phyloP scores from a whole-genome alignment of 2,329 filamentous ascomycete species.

The Seiridium cupressi region DNA sequence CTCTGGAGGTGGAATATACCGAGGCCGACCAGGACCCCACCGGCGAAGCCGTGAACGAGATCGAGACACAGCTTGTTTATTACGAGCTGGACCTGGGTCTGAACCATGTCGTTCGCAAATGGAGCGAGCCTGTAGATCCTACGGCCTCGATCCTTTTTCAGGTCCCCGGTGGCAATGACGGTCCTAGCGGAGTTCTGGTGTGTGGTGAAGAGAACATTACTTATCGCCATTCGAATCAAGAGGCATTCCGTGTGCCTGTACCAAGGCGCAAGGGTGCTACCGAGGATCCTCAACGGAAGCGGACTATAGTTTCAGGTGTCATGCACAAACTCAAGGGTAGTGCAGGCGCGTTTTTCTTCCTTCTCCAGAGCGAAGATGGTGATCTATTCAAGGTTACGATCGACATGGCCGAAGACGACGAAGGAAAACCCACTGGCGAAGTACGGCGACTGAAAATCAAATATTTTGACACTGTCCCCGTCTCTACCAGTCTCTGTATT shows the following conservation, averaged over 20 bases:
- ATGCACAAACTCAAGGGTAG: conserved; percentile 91
- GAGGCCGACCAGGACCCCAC: conserved; percentile 89
- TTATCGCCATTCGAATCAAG: conserved; percentile 94
- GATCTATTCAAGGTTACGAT: conserved; percentile 96
- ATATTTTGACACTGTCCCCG: conserved; percentile 94
- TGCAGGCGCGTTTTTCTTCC: conserved; percentile 89
- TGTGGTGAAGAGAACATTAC: conserved; percentile 94
- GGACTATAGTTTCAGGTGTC: conserved; percentile 84
- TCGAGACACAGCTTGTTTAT: conserved; percentile 91
- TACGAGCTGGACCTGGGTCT: conserved; percentile 96
- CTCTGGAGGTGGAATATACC: conserved; percentile 89
- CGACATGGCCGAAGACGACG: conserved; percentile 81
- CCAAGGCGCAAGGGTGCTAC: conserved; percentile 83
- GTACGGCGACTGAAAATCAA: conserved; percentile 87
- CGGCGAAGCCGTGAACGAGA: conserved; percentile 74
- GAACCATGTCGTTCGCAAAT: conserved; percentile 95
- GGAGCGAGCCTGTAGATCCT: conserved; percentile 90
- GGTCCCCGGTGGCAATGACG: conserved; percentile 89
- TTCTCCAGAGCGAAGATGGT: conserved; percentile 95
- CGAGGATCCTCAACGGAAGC: conserved; percentile 89
- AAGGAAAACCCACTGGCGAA: conserved; percentile 75
- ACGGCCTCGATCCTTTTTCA: conserved; percentile 90
- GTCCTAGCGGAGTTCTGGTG: conserved; percentile 90
- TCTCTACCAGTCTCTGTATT: conserved; percentile 85
- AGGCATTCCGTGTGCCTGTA: conserved; percentile 84